Conservation (phyloP, 1,284 basidiomycete species). For the Tranzscheliella williamsii region DNA sequence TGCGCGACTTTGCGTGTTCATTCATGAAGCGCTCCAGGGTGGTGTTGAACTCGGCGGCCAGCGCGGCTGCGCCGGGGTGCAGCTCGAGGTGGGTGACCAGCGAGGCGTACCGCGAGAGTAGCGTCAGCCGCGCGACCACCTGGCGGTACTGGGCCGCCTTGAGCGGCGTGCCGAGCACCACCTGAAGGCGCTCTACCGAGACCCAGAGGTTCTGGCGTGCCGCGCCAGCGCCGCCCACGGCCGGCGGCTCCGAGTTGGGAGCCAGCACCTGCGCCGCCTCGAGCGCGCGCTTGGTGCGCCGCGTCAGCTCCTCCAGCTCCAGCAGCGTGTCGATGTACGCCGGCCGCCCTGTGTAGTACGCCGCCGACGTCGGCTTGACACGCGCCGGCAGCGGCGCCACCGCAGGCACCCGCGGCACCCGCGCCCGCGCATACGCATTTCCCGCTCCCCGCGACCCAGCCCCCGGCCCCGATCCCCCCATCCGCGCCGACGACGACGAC, state of each 20-base stretch:
- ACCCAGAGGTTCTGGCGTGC: constrained; percentile 66
- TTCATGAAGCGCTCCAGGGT: constrained; percentile 45
- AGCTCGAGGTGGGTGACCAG: constrained; percentile 50
- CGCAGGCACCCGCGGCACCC: constrained; percentile 15
- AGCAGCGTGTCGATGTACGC: constrained; percentile 75
- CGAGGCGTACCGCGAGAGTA: constrained; percentile 73
- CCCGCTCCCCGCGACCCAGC: too few species aligned
- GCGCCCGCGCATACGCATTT: constrained; percentile 6
- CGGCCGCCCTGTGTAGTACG: constrained; percentile 85
- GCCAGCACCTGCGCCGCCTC: constrained; percentile 73
- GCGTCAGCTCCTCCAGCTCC: constrained; percentile 71
- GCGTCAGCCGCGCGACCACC: constrained; percentile 70
- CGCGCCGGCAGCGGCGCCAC: constrained; percentile 35
- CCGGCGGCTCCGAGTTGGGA: constrained; percentile 70
- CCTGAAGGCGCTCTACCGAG: constrained; percentile 68
- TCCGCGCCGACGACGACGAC: too few species aligned
- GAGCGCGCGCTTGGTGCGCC: constrained; percentile 68
- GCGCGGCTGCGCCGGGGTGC: background rate
- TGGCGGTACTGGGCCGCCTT: constrained; percentile 75
- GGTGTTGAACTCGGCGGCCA: constrained; percentile 7
- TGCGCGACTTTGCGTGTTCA: constrained; percentile 24
- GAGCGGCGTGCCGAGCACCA: constrained; percentile 69
- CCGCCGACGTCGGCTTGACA: constrained; percentile 67
- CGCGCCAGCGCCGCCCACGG: constrained; percentile 38
- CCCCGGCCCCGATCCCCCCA: too few species aligned